Conservation (phyloP, 306 rosid genomes). For the Cucurbita ficifolia region DNA sequence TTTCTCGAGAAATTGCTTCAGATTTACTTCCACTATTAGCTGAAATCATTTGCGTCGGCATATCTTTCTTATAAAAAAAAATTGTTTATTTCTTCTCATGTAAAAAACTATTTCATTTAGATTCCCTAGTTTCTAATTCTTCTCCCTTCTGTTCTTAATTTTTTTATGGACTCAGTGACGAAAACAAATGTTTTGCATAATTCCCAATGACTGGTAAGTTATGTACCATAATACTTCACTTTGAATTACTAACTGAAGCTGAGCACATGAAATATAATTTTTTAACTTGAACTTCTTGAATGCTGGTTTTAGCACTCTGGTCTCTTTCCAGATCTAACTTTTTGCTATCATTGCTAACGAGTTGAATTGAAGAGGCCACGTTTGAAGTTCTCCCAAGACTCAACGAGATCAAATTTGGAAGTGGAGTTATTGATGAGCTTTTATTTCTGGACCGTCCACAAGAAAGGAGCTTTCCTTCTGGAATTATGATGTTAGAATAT, state of each 20-base stretch:
- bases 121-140: neutral
- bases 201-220: neutral
- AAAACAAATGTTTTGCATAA: neutral
- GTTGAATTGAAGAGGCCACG: constrained; percentile 69
- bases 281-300: neutral
- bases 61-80: neutral
- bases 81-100: neutral
- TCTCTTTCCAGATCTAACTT: constrained; percentile 1
- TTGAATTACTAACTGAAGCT: neutral
- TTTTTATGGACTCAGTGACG: neutral
- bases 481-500: constrained; percentile 80
- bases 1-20: neutral
- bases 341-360: constrained; percentile 10
- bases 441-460: constrained; percentile 77
- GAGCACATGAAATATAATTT: neutral
- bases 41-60: neutral
- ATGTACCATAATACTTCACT: neutral
- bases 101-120: neutral
- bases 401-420: constrained; percentile 81
- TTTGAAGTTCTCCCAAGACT: constrained; percentile 91
- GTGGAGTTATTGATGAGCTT: constrained; percentile 92
- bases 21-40: neutral
- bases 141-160: neutral
- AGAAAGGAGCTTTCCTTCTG: constrained; percentile 60
- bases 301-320: neutral